phyloP scores from a whole-genome alignment of 441 rosid genomes.

The Pelargonium citronellum region DNA sequence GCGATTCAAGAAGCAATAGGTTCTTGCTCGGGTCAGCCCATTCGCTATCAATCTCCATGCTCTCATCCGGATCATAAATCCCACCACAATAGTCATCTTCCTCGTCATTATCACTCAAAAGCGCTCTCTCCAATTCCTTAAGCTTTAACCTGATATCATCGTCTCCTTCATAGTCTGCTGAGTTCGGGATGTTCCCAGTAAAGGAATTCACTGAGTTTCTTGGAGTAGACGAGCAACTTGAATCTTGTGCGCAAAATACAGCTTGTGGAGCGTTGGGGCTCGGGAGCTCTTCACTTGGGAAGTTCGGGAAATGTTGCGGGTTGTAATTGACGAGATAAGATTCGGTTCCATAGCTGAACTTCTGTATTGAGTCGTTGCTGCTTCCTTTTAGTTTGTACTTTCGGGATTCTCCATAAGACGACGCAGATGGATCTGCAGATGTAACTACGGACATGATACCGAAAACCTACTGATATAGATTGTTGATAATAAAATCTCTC shows the following conservation, averaged over 20 bases:
- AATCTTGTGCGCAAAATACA: background rate
- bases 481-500: background rate
- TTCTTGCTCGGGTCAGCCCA: conserved; percentile 8
- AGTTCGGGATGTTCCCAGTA: background rate
- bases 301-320: background rate
- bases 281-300: background rate
- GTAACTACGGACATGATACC: background rate
- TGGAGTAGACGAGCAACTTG: background rate
- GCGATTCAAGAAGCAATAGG: background rate
- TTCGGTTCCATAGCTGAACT: conserved; percentile 3
- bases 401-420: background rate
- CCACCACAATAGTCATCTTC: background rate
- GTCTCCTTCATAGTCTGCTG: background rate
- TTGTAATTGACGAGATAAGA: background rate
- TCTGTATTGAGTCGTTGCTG: background rate
- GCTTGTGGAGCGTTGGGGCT: background rate
- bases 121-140: conserved; percentile 5
- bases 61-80: background rate
- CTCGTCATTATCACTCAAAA: background rate
- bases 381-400: conserved; percentile 1
- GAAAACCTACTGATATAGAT: background rate
- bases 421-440: background rate
- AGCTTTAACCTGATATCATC: conserved; percentile 4
- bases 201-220: background rate
- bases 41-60: background rate